A percentile compares a stretch with the other conserved stretches of the same genome.
Evolutionary conservation across 805 yeast species (phyloP).

Genomic region (Saccharomycopsis schoenii): DNA sequence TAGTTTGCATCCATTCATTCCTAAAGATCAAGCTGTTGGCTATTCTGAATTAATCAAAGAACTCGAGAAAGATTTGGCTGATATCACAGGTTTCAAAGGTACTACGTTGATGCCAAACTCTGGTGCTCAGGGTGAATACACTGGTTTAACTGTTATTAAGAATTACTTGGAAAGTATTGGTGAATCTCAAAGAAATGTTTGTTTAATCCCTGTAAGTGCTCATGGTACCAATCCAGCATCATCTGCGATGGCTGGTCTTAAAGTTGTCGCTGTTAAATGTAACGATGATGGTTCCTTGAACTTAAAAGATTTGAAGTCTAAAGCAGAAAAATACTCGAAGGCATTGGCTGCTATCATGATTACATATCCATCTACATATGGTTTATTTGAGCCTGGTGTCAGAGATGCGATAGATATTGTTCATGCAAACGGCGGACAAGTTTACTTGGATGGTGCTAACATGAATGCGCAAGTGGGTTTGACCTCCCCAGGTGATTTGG

Average conservation of each 20-base stretch:
- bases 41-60: slow-evolving; percentile 66
- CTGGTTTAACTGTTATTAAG: slow-evolving; percentile 82
- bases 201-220: slow-evolving; percentile 93
- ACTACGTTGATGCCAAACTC: slow-evolving; percentile 93
- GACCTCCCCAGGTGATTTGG: slow-evolving; percentile 94
- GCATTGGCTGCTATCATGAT: slow-evolving; percentile 88
- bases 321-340: slow-evolving; percentile 59
- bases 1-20: slow-evolving; percentile 87
- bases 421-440: slow-evolving; percentile 86
- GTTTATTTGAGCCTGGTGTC: slow-evolving; percentile 89
- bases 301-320: slow-evolving; percentile 57
- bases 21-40: slow-evolving; percentile 80
- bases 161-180: slow-evolving; percentile 66
- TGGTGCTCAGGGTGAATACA: slow-evolving; percentile 97
- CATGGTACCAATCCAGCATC: slow-evolving; percentile 99
- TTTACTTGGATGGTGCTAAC: slow-evolving; percentile 96
- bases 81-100: slow-evolving; percentile 87
- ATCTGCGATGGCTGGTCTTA: slow-evolving; percentile 94
- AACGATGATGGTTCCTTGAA: slow-evolving; percentile 78
- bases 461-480: slow-evolving; percentile 99
- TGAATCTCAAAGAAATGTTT: slow-evolving; percentile 66
- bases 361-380: slow-evolving; percentile 96
- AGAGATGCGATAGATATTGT: slow-evolving; percentile 76
- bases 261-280: slow-evolving; percentile 90
- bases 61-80: slow-evolving; percentile 75